Evolutionary conservation across 257 asterid species (phyloP).

Genomic region (Cordia subcordata): DNA sequence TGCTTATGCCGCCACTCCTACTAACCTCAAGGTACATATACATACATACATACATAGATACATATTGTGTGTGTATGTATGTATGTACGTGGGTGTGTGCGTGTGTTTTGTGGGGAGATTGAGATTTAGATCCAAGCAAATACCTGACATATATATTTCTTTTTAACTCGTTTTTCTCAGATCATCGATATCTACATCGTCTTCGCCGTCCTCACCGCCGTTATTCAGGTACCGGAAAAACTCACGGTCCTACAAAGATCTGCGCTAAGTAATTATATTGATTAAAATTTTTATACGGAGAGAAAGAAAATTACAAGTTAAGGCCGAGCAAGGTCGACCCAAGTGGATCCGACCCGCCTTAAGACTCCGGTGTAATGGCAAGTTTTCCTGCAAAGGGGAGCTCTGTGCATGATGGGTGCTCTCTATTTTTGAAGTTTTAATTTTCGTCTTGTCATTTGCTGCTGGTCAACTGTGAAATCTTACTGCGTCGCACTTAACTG

Average conservation of each 20-base stretch:
- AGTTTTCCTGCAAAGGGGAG: no score
- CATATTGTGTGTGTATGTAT: neutral
- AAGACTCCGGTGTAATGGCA: no score
- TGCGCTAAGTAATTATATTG: no score
- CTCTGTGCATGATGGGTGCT: no score
- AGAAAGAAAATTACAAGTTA: no score
- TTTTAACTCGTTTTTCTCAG: constrained; percentile 22
- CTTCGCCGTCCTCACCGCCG: constrained; percentile 62
- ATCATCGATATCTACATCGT: constrained; percentile 73
- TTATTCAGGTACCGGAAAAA: constrained; percentile 51
- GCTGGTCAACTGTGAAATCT: neutral
- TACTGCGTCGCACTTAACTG: neutral
- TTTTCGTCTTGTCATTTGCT: neutral
- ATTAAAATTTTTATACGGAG: neutral
- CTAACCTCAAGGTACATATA: constrained; percentile 56
- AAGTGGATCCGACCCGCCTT: no score
- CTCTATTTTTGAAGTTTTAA: neutral
- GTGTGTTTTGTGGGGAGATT: neutral
- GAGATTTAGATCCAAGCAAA: neutral
- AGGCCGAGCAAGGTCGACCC: no score
- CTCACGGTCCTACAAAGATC: neutral
- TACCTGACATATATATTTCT: neutral
- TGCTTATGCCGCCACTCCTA: constrained; percentile 63
- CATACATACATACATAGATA: neutral
- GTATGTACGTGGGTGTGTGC: neutral